These are phyloP conservation scores for Venturia aucupariae DNA, from an alignment of 2,329 filamentous ascomycete genomes.

Conservation along the genomic window DNA sequence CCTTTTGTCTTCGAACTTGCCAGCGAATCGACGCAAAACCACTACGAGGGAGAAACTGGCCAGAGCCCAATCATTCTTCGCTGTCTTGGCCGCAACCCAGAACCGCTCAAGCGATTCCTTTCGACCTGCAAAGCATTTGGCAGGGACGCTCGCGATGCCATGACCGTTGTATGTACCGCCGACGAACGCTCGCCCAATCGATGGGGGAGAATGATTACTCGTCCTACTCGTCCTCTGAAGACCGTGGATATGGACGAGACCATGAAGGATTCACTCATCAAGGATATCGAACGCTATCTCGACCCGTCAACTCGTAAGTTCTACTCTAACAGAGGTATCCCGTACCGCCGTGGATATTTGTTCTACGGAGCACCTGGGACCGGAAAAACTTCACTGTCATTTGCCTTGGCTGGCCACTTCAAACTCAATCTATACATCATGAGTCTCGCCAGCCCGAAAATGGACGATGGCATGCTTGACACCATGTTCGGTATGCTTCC, in stretches of 20 bases:
- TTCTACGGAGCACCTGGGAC: slow-evolving; percentile 72
- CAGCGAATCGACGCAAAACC: background rate
- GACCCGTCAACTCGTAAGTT: slow-evolving; percentile 62
- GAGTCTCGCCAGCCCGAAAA: slow-evolving; percentile 54
- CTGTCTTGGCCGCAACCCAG: background rate
- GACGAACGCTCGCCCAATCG: background rate
- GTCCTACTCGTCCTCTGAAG: slow-evolving; percentile 2
- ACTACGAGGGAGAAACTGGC: background rate
- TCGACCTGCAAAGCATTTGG: background rate
- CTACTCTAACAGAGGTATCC: slow-evolving; percentile 78
- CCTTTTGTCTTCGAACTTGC: background rate
- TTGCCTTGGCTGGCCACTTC: slow-evolving; percentile 39
- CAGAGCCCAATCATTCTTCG: background rate
- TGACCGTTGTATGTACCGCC: background rate
- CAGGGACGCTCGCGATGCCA: background rate
- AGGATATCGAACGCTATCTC: slow-evolving; percentile 30
- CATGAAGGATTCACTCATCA: slow-evolving; percentile 8
- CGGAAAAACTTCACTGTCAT: slow-evolving; percentile 57
- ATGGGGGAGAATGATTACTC: background rate
- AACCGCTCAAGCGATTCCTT: background rate
- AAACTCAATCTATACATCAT: slow-evolving; percentile 38
- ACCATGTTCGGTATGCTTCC: slow-evolving; percentile 55
- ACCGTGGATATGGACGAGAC: slow-evolving; percentile 10
- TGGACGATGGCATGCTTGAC: slow-evolving; percentile 57
- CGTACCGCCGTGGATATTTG: slow-evolving; percentile 76